These are phyloP conservation scores for Moricandia arvensis DNA, from an alignment of 345 rosid genomes.

Conservation along the genomic window DNA sequence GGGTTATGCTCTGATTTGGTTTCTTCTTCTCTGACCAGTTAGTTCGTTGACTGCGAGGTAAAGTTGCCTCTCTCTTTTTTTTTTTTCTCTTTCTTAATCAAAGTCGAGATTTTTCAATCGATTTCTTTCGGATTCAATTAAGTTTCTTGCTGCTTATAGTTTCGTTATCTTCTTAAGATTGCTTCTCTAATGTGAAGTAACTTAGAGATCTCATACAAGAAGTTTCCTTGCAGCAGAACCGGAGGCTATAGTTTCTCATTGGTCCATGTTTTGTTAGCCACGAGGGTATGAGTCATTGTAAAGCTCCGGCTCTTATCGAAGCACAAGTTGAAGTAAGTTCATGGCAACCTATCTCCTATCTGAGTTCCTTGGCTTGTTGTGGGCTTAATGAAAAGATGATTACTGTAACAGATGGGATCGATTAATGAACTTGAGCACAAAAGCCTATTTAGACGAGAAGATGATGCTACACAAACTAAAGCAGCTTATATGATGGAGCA, in stretches of 20 bases:
- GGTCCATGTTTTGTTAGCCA: neutral
- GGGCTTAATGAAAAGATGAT: neutral
- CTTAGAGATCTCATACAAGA: neutral
- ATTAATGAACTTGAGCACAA: neutral
- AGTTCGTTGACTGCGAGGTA: neutral
- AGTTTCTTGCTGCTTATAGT: no score
- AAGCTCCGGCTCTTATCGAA: neutral
- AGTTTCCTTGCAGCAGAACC: neutral
- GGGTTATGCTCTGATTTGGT: neutral
- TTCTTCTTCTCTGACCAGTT: neutral
- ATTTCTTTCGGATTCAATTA: no score
- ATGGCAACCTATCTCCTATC: neutral
- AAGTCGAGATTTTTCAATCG: neutral
- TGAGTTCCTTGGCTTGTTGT: neutral
- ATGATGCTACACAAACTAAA: neutral
- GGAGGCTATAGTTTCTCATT: neutral
- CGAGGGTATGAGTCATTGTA: neutral
- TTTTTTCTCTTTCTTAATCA: neutral
- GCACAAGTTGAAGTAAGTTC: neutral
- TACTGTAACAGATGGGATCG: neutral
- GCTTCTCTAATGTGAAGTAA: no score
- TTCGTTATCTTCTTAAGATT: no score
- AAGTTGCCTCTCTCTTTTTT: neutral
- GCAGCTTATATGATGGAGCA: neutral
- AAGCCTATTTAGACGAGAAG: neutral